Evolutionary conservation across 1,139 yeast species (phyloP).

Genomic region (Hyphopichia burtonii): DNA sequence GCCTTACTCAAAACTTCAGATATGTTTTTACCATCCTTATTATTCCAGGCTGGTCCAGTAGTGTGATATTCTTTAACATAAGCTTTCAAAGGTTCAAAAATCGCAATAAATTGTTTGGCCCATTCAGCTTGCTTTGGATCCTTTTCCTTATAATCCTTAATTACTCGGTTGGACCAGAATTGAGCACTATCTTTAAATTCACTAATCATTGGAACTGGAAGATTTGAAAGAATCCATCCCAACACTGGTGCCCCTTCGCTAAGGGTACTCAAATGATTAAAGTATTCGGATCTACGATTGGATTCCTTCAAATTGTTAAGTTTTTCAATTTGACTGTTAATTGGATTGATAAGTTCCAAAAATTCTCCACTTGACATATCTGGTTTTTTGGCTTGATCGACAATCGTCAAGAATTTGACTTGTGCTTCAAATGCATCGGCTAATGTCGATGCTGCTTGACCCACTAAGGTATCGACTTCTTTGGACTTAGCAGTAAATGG

Average conservation of each 20-base stretch:
- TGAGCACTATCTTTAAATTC: constrained; percentile 91
- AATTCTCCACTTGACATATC: constrained; percentile 54
- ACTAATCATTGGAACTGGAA: constrained; percentile 69
- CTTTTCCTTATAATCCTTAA: constrained; percentile 76
- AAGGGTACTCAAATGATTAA: constrained; percentile 75
- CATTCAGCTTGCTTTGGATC: constrained; percentile 71
- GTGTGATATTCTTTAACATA: constrained; percentile 78
- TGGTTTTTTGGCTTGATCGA: constrained; percentile 64
- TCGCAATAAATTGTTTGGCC: constrained; percentile 64
- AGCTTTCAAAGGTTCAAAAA: constrained; percentile 67
- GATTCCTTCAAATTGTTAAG: constrained; percentile 69
- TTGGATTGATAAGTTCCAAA: constrained; percentile 62
- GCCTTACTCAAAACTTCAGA: constrained; percentile 26
- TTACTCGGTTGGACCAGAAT: constrained; percentile 88
- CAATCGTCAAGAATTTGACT: constrained; percentile 56
- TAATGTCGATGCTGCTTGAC: constrained; percentile 57
- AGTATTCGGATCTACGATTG: constrained; percentile 63
- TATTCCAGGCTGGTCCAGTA: constrained; percentile 81
- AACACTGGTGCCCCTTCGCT: constrained; percentile 88
- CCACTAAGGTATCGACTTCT: constrained; percentile 62
- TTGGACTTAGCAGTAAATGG: constrained; percentile 63
- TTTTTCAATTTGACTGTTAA: constrained; percentile 58
- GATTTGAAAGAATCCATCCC: constrained; percentile 82
- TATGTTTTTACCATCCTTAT: constrained; percentile 45
- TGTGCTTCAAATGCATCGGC: constrained; percentile 62